Evolutionary conservation across 441 rosid genomes (phyloP).

Genomic region (Gossypium aridum): DNA sequence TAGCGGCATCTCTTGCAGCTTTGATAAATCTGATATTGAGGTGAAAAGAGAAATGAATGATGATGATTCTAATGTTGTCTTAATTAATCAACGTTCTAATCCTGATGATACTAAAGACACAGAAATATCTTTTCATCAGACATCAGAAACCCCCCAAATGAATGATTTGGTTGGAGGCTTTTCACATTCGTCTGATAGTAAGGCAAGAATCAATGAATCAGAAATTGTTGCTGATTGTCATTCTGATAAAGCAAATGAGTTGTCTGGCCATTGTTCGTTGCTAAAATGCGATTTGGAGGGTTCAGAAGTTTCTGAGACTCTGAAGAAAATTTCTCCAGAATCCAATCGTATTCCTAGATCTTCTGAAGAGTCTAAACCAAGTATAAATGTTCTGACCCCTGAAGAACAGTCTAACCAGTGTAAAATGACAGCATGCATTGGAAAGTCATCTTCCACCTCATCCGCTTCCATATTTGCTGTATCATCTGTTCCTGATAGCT

Average conservation of each 20-base stretch:
- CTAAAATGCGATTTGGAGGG: slow-evolving; percentile 30
- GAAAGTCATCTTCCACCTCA: slow-evolving; percentile 37
- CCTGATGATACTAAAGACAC: slow-evolving; percentile 29
- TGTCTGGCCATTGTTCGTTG: slow-evolving; percentile 18
- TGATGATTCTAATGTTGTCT: slow-evolving; percentile 17
- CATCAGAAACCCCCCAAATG: slow-evolving; percentile 25
- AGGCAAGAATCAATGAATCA: slow-evolving; percentile 30
- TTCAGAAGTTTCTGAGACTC: slow-evolving; percentile 22
- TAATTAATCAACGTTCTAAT: slow-evolving; percentile 27
- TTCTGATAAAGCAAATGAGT: slow-evolving; percentile 27
- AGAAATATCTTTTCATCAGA: slow-evolving; percentile 20
- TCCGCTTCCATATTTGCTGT: slow-evolving; percentile 25
- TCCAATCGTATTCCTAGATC: slow-evolving; percentile 29
- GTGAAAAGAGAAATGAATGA: slow-evolving; percentile 29
- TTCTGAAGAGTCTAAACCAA: slow-evolving; percentile 34
- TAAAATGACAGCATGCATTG: slow-evolving; percentile 35
- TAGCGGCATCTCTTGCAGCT: slow-evolving; percentile 18
- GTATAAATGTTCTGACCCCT: slow-evolving; percentile 25
- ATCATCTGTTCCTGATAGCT: slow-evolving; percentile 33
- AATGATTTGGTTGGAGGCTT: slow-evolving; percentile 23
- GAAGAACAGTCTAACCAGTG: slow-evolving; percentile 29
- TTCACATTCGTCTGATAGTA: slow-evolving; percentile 28
- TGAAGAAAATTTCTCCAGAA: slow-evolving; percentile 32
- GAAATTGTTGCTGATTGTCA: slow-evolving; percentile 32
- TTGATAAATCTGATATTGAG: slow-evolving; percentile 20